Evolutionary conservation across 129 eudicot species (phyloP).

Genomic region (Helichrysum umbraculigerum): DNA sequence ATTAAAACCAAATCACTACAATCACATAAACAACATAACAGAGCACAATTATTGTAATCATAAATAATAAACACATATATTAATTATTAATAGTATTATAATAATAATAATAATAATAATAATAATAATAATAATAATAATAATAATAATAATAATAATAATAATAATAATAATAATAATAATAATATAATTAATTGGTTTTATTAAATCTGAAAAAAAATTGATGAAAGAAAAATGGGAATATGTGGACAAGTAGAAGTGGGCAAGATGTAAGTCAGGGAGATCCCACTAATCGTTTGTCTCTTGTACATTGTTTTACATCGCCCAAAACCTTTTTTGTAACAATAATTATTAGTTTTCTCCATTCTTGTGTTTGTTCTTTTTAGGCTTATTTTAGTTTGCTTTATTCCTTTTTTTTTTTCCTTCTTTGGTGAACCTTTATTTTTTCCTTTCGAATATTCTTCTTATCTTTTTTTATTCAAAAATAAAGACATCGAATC

Average conservation of each 20-base stretch:
- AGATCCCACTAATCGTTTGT: conserved; percentile 58
- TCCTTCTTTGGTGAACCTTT: conserved; percentile 24
- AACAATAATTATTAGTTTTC: conserved; percentile 25
- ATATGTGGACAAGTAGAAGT: conserved; percentile 47
- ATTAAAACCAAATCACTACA: no score
- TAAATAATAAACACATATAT: no score
- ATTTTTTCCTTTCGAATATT: conserved; percentile 31
- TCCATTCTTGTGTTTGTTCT: conserved; percentile 51
- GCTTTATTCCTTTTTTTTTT: conserved; percentile 48
- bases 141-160: no score
- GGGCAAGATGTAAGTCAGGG: conserved; percentile 46
- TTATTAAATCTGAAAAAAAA: no score
- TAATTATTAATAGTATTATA: no score
- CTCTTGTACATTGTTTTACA: conserved; percentile 38
- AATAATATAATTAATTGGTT: no score
- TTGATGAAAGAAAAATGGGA: not conserved
- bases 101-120: no score
- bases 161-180: no score
- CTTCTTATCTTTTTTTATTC: conserved; percentile 17
- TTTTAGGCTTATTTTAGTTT: conserved; percentile 33
- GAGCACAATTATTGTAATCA: no score
- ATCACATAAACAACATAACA: no score
- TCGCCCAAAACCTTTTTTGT: conserved; percentile 30
- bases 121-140: no score
- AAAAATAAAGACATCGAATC: conserved; percentile 16